These are phyloP conservation scores for Acacia concinna DNA, from an alignment of 331 rosid genomes.

Conservation along the genomic window DNA sequence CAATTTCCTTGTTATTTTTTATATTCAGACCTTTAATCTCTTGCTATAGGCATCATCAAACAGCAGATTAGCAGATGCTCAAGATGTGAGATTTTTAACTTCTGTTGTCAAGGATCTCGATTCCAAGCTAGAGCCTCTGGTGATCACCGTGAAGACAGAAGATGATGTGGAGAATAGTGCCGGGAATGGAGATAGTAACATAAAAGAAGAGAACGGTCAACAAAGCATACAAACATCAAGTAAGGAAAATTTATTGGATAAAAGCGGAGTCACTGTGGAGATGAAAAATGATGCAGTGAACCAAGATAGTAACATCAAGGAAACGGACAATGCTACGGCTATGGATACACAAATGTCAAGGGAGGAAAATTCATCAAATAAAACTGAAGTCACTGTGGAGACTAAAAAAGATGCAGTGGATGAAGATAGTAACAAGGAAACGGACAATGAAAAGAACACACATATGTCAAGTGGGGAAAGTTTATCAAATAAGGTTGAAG, in stretches of 20 bases:
- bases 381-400: not conserved
- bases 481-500: not conserved
- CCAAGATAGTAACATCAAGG: not conserved
- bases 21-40: not conserved
- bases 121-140: slow-evolving; percentile 42
- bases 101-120: slow-evolving; percentile 37
- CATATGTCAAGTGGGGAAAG: not conserved
- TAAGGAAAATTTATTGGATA: slow-evolving; percentile 21
- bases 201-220: slow-evolving; percentile 24
- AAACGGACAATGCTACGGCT: not conserved
- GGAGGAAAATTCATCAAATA: not conserved
- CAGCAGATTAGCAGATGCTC: slow-evolving; percentile 30
- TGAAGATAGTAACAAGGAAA: not conserved
- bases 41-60: slow-evolving; percentile 35
- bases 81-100: slow-evolving; percentile 43
- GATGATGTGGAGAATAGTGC: not conserved
- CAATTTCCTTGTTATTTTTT: not conserved
- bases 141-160: slow-evolving; percentile 9
- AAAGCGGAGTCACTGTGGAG: slow-evolving; percentile 22
- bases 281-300: not conserved
- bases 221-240: slow-evolving; percentile 18
- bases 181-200: slow-evolving; percentile 8
- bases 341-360: not conserved
- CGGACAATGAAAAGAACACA: not conserved
- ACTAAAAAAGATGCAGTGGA: not conserved